Evolutionary conservation across 2,329 filamentous ascomycete genomes (phyloP), one percentile per base, ranked within the genome.

Genomic region (Diaporthe humulicola): DNA sequence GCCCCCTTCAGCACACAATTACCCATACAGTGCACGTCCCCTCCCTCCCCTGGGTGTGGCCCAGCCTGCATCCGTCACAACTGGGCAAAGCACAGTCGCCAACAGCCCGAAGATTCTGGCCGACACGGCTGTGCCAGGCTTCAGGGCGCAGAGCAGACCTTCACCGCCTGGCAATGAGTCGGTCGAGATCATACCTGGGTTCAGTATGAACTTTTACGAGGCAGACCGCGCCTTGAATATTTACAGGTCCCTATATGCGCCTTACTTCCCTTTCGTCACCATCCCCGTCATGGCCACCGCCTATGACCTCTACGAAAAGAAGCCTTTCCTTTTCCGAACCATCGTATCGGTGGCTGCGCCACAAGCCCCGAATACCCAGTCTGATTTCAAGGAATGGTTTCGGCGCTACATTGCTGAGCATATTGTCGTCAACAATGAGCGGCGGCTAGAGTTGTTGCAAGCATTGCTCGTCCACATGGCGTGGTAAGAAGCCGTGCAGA

Each of bases 211-310:
- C 1, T 78, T 80, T 10, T 61, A 78, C 7, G 80, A 86, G 42
- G 85, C 84, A 9, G 76, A 80, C 4, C 76, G 78, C 1, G 80
- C 81, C 10, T 77, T 86, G 2, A 76, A 79, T 7, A 76, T 80
- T 2, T 87, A 86, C 74, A 80, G 81, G 4, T 77, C 77, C 1
- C 77, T 82, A 4, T 82, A 83, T 66, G 76, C 80, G 17, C 82
- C 82, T 0, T 78, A 80, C 48, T 86, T 83, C 9, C 85, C 85
- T 0, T 87, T 87, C 71, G 80, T 86, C 1, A 80, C 83, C 1
- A 73, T 87, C 1, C 73, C 80, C 0, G 54, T 72, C 0, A 45
- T 73, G 4, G 60, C 80, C 0, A 79, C 80, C 3, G 80, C 83
- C 0, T 77, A 78, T 4, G 79, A 82, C 0, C 72, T 87, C n/a